Evolutionary conservation across 1,284 basidiomycete species (phyloP).

Genomic region (Athelia sp.): DNA sequence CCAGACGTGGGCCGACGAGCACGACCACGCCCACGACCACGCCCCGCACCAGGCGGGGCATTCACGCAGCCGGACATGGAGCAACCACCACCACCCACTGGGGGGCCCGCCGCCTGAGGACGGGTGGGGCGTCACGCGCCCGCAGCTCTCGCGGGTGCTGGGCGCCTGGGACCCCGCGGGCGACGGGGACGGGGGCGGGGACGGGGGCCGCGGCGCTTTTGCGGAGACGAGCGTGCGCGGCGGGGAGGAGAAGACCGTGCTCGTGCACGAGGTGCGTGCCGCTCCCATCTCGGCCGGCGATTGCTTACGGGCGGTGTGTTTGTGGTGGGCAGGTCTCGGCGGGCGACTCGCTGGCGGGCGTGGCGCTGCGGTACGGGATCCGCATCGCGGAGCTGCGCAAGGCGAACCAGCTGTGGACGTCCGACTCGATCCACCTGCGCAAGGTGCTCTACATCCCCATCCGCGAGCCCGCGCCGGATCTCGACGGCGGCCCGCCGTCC

Average conservation of each 20-base stretch:
- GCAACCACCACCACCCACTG: background rate
- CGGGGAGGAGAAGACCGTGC: conserved; percentile 41
- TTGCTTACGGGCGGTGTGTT: background rate
- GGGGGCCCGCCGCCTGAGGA: background rate
- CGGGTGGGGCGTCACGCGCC: background rate
- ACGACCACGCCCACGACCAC: background rate
- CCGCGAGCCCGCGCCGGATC: conserved; percentile 10
- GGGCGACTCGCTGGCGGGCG: conserved; percentile 77
- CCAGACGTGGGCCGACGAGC: too few species aligned
- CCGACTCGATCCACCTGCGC: conserved; percentile 85
- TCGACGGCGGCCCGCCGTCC: background rate
- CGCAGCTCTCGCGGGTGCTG: background rate
- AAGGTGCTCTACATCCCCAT: conserved; percentile 78
- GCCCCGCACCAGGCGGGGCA: background rate
- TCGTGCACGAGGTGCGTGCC: conserved; percentile 47
- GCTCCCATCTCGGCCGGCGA: background rate
- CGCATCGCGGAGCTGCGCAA: conserved; percentile 76
- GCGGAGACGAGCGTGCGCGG: conserved; percentile 9
- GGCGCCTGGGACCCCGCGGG: background rate
- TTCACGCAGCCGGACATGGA: background rate
- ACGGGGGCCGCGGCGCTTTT: background rate
- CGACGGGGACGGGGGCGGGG: background rate
- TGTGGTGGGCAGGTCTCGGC: conserved; percentile 55
- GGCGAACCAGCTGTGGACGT: conserved; percentile 87
- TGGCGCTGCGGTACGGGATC: conserved; percentile 85